These are phyloP conservation scores for Penicillium taxi DNA, from an alignment of 495 filamentous ascomycete species.

Conservation along the genomic window DNA sequence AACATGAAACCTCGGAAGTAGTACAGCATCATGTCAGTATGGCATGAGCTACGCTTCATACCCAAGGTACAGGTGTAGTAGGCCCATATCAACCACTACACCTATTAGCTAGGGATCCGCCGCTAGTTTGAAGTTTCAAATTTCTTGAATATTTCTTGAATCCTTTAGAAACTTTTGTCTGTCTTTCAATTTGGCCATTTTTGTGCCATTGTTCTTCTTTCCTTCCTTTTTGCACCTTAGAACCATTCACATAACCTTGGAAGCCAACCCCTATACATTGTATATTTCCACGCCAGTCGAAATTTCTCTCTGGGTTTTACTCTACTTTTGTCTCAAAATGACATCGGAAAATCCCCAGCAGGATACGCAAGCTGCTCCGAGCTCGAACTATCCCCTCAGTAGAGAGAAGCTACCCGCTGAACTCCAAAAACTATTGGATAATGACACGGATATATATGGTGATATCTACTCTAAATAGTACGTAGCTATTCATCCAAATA, in stretches of 20 bases:
- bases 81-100: conserved; percentile 8
- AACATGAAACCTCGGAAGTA: too few relatives aligned
- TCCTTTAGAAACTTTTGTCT: not conserved
- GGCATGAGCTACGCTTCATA: conserved; percentile 10
- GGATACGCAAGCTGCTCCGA: conserved; percentile 18
- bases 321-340: conserved; percentile 27
- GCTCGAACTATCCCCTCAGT: conserved; percentile 42
- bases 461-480: conserved; percentile 74
- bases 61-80: conserved; percentile 12
- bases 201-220: not conserved
- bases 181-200: not conserved
- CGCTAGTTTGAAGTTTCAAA: too few relatives aligned
- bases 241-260: too few relatives aligned
- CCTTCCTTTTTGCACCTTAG: not conserved
- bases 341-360: conserved; percentile 27
- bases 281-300: too few relatives aligned
- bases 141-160: too few relatives aligned
- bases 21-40: too few relatives aligned
- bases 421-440: conserved; percentile 68
- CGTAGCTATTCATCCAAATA: conserved; percentile 25
- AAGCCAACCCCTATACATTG: too few relatives aligned
- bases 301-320: too few relatives aligned
- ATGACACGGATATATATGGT: conserved; percentile 70
- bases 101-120: not conserved
- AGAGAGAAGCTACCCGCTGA: conserved; percentile 56